phyloP scores from a whole-genome alignment of 169 alveolate species.

The Eimeria brunetti region DNA sequence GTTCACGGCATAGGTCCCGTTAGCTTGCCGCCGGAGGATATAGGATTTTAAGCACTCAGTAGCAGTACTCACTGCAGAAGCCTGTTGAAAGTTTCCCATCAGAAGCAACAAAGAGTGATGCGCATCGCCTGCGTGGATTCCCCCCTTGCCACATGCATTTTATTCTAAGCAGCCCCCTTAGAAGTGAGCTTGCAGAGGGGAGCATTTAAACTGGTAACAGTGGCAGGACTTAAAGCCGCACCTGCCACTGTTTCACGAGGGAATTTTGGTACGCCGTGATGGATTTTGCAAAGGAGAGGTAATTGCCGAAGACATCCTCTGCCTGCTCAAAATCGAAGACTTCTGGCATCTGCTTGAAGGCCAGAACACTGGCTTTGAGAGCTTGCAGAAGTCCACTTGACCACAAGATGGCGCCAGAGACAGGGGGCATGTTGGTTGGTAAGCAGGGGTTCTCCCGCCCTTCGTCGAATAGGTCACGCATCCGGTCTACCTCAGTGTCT shows the following conservation, averaged over 20 bases:
- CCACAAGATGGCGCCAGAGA: slow-evolving; percentile 95
- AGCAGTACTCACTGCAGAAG: slow-evolving; percentile 44
- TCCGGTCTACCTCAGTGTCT: slow-evolving; percentile 70
- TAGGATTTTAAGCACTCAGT: slow-evolving; percentile 59
- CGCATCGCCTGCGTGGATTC: not conserved
- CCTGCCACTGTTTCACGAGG: slow-evolving; percentile 77
- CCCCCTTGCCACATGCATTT: not conserved
- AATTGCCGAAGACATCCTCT: slow-evolving; percentile 80
- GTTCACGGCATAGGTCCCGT: slow-evolving; percentile 89
- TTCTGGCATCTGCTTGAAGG: slow-evolving; percentile 91
- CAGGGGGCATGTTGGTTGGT: slow-evolving; percentile 89
- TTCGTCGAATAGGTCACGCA: slow-evolving; percentile 78
- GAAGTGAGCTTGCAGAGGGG: not conserved
- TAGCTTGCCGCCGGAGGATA: slow-evolving; percentile 63
- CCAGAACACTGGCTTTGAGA: slow-evolving; percentile 93
- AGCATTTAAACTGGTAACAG: not conserved
- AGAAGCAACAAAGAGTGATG: not conserved
- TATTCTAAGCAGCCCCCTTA: not conserved
- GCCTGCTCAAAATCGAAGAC: slow-evolving; percentile 88
- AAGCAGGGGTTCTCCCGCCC: slow-evolving; percentile 88
- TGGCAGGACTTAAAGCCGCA: not conserved
- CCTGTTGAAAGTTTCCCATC: slow-evolving; percentile 29
- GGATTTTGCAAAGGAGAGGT: slow-evolving; percentile 70
- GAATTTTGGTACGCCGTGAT: slow-evolving; percentile 68
- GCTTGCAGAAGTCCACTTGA: slow-evolving; percentile 92